A percentile compares a stretch with the other conserved stretches of the same genome.
Conservation (phyloP, 805 yeast genomes). For the Candida krabiensis region DNA sequence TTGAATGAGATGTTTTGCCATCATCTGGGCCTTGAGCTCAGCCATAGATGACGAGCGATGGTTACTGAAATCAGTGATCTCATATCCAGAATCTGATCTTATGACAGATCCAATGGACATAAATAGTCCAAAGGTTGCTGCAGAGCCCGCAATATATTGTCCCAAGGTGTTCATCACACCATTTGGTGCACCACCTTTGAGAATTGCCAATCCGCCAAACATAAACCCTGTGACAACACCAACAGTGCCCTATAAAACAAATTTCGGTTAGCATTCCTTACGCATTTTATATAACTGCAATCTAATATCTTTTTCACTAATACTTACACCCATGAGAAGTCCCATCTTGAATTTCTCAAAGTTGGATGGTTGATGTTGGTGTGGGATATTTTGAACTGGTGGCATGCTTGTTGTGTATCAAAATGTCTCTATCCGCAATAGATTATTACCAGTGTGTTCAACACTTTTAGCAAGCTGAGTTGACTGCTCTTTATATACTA, state of each 20-base stretch:
- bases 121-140: slow-evolving; percentile 93
- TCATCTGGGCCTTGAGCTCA: slow-evolving; percentile 41
- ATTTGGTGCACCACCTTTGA: slow-evolving; percentile 95
- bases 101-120: slow-evolving; percentile 95
- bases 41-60: slow-evolving; percentile 33
- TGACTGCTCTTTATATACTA: too few relatives aligned
- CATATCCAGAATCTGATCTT: slow-evolving; percentile 59
- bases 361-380: slow-evolving; percentile 69
- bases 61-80: slow-evolving; percentile 17
- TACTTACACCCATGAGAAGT: slow-evolving; percentile 83
- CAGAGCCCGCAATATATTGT: slow-evolving; percentile 93
- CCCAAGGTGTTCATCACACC: slow-evolving; percentile 97
- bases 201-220: slow-evolving; percentile 89
- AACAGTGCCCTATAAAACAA: slow-evolving; percentile 50
- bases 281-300: slow-evolving; percentile 7
- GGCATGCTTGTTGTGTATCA: too few relatives aligned
- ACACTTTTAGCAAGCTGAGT: too few relatives aligned
- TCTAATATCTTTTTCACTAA: not conserved
- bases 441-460: too few relatives aligned
- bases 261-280: too few relatives aligned
- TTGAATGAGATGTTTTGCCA: slow-evolving; percentile 39
- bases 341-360: slow-evolving; percentile 99
- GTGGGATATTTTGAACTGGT: slow-evolving; percentile 70
- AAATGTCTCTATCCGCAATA: too few relatives aligned
- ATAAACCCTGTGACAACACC: slow-evolving; percentile 95